Percentiles rank a stretch among this genome's conserved stretches.
Conservation (phyloP, 768 basidiomycete species). For the Lepiota subincarnata region DNA sequence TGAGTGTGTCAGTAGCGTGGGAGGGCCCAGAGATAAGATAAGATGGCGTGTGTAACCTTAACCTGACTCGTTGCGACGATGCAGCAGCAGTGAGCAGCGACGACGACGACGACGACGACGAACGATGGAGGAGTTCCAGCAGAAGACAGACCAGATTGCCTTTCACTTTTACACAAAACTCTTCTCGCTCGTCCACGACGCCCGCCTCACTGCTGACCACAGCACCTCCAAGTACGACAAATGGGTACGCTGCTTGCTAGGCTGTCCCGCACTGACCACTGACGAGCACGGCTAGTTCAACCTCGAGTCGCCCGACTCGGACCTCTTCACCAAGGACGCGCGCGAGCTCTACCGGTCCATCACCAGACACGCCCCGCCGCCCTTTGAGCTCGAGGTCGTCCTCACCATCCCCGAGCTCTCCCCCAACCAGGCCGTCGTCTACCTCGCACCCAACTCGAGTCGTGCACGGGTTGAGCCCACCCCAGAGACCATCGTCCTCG, state of each 20-base stretch:
- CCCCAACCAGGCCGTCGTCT: slow-evolving; percentile 70
- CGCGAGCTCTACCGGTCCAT: slow-evolving; percentile 14
- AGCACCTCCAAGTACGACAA: slow-evolving; percentile 59
- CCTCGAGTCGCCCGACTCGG: slow-evolving; percentile 16
- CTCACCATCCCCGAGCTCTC: slow-evolving; percentile 65
- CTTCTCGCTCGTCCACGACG: slow-evolving; percentile 68
- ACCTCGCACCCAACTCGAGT: slow-evolving; percentile 53
- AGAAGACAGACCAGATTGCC: slow-evolving; percentile 83
- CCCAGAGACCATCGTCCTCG: slow-evolving; percentile 47
- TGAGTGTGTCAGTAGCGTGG: no score
- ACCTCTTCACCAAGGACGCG: slow-evolving; percentile 14
- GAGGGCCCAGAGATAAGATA: no score
- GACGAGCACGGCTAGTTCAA: slow-evolving; percentile 11
- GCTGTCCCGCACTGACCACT: no score
- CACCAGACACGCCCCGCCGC: background rate
- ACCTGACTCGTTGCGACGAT: background rate
- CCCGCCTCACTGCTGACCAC: slow-evolving; percentile 56
- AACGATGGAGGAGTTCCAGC: slow-evolving; percentile 17
- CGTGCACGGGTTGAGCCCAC: slow-evolving; percentile 67
- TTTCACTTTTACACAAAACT: slow-evolving; percentile 83
- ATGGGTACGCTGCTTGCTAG: slow-evolving; percentile 55
- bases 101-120: no score
- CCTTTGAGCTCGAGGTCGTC: slow-evolving; percentile 38
- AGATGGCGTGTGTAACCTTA: no score
- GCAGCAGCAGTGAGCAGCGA: background rate